phyloP scores from a whole-genome alignment of 352 stramenopile genomes.

The Achlya hypogyna region DNA sequence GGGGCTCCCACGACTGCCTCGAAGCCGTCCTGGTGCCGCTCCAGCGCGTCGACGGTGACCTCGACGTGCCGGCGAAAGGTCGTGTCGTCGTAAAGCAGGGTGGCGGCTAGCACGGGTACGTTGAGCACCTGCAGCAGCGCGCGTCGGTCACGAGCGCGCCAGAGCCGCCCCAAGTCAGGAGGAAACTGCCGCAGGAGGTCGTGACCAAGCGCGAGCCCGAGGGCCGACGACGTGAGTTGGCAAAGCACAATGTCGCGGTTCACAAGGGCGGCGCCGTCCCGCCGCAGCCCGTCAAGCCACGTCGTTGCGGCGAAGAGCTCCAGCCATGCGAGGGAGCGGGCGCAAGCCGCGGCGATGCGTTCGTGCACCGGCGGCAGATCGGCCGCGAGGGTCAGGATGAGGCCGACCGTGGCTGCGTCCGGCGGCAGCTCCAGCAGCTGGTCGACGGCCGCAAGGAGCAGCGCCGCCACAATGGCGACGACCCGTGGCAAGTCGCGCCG shows the following conservation, averaged over 20 bases:
- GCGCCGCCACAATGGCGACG: neutral
- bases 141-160: neutral
- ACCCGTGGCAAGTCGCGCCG: neutral
- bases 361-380: neutral
- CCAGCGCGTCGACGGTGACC: neutral
- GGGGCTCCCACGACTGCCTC: neutral
- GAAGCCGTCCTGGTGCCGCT: neutral
- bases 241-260: neutral
- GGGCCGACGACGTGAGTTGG: neutral
- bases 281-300: neutral
- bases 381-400: neutral
- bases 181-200: neutral
- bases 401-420: neutral
- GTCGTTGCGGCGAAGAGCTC: neutral
- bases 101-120: neutral
- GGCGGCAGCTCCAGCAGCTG: neutral
- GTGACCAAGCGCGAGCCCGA: neutral
- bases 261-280: neutral
- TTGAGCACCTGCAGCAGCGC: neutral
- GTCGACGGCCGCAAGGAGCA: neutral
- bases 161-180: neutral
- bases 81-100: neutral
- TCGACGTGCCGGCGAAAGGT: neutral
- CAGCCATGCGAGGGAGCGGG: neutral
- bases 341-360: neutral